These are phyloP conservation scores for Rhizophora mangle DNA, from an alignment of 345 rosid genomes.

Conservation along the genomic window DNA sequence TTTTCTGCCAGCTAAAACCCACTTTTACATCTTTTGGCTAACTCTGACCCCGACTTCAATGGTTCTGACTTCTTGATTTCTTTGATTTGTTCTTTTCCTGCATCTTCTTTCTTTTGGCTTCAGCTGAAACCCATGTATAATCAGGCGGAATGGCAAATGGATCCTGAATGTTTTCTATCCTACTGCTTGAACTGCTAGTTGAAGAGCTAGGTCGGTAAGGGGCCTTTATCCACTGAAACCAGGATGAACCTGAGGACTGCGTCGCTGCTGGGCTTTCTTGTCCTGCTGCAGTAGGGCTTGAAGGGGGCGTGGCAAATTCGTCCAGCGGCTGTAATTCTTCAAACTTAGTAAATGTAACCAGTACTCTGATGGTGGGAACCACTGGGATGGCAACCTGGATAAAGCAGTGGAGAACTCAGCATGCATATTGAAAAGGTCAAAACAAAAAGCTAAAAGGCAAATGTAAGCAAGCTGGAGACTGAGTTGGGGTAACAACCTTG, in stretches of 20 bases:
- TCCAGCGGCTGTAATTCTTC: slow-evolving; percentile 80
- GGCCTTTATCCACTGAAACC: slow-evolving; percentile 94
- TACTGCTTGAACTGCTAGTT: slow-evolving; percentile 42
- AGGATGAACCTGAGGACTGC: slow-evolving; percentile 54
- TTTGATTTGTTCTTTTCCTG: slow-evolving; percentile 80
- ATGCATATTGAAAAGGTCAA: background rate
- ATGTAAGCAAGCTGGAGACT: background rate
- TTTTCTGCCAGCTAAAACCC: slow-evolving; percentile 22
- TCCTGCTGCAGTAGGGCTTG: slow-evolving; percentile 65
- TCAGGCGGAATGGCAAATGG: slow-evolving; percentile 74
- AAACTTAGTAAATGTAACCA: slow-evolving; percentile 87
- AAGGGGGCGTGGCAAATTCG: slow-evolving; percentile 86
- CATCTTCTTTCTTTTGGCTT: slow-evolving; percentile 86
- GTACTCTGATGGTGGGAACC: slow-evolving; percentile 84
- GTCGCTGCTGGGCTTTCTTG: slow-evolving; percentile 58
- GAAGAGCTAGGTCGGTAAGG: slow-evolving; percentile 56
- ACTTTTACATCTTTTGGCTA: slow-evolving; percentile 24
- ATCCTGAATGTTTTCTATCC: slow-evolving; percentile 61
- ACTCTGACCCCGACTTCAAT: background rate
- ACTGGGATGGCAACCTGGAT: slow-evolving; percentile 95
- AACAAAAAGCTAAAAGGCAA: background rate
- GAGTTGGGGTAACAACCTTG: too few relatives aligned
- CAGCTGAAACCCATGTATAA: slow-evolving; percentile 75
- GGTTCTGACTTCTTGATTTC: slow-evolving; percentile 53
- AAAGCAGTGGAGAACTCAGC: background rate